phyloP scores from a whole-genome alignment of 441 rosid species.

The Erysimum cheiri region DNA sequence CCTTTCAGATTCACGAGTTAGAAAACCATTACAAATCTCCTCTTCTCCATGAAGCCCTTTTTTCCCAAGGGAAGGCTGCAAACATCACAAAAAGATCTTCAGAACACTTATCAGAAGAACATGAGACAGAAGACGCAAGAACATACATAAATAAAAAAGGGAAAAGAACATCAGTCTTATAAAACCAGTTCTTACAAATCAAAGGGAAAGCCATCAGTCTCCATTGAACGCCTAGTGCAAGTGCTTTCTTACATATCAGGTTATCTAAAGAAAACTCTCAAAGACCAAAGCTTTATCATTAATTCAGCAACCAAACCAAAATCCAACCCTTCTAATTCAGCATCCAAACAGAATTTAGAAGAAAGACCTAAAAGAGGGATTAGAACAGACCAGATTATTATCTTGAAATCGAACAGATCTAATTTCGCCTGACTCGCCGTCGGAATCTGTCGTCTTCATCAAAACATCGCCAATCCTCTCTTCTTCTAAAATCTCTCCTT shows the following conservation, averaged over 20 bases:
- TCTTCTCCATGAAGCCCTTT: slow-evolving; percentile 38
- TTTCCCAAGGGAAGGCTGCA: slow-evolving; percentile 48
- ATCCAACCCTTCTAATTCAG: background rate
- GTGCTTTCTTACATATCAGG: slow-evolving; percentile 68
- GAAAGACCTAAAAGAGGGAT: slow-evolving; percentile 37
- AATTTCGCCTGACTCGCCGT: slow-evolving; percentile 45
- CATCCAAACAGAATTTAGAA: slow-evolving; percentile 12
- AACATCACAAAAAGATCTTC: slow-evolving; percentile 27
- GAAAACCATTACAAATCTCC: slow-evolving; percentile 37
- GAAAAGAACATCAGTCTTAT: slow-evolving; percentile 32
- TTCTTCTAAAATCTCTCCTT: slow-evolving; percentile 97
- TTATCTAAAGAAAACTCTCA: slow-evolving; percentile 63
- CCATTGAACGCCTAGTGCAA: slow-evolving; percentile 79
- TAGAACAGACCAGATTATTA: slow-evolving; percentile 76
- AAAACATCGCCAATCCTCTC: slow-evolving; percentile 38
- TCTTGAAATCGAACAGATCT: slow-evolving; percentile 46
- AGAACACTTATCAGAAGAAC: slow-evolving; percentile 31
- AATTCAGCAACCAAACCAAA: slow-evolving; percentile 14
- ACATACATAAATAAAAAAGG: slow-evolving; percentile 20
- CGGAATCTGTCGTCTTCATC: slow-evolving; percentile 38
- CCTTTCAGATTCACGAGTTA: slow-evolving; percentile 38
- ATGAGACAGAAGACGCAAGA: slow-evolving; percentile 12
- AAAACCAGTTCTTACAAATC: slow-evolving; percentile 87
- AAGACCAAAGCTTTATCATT: slow-evolving; percentile 52
- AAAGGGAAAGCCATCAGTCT: slow-evolving; percentile 79